Conservation (phyloP, 148 eudicot genomes). For the Camellia sinensis region DNA sequence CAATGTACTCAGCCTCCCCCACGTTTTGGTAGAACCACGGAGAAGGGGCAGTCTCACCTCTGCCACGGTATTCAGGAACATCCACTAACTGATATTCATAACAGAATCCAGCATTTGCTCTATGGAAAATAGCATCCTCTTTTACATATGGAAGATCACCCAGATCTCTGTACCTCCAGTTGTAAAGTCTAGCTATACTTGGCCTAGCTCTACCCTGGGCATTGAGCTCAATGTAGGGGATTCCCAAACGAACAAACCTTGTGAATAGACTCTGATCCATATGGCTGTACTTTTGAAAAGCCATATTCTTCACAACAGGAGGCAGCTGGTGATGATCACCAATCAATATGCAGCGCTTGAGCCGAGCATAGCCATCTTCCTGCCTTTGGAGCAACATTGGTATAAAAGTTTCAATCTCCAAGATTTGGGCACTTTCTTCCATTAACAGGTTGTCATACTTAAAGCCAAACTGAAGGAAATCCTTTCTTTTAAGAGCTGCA, state of each 20-base stretch:
- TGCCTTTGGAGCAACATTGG: slow-evolving; percentile 99
- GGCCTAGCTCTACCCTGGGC: slow-evolving; percentile 99
- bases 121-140: slow-evolving; percentile 63
- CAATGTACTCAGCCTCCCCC: slow-evolving; percentile 96
- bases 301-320: slow-evolving; percentile 99
- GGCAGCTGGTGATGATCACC: slow-evolving; percentile 99
- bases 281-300: slow-evolving; percentile 98
- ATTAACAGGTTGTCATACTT: slow-evolving; percentile 93
- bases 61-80: slow-evolving; percentile 90
- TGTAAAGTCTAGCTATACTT: slow-evolving; percentile 87
- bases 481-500: slow-evolving; percentile 96
- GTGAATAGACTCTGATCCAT: slow-evolving; percentile 99
- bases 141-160: slow-evolving; percentile 87
- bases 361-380: slow-evolving; percentile 97
- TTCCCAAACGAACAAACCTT: slow-evolving; percentile 90
- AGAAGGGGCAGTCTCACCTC: slow-evolving; percentile 95
- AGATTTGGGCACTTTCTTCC: slow-evolving; percentile 99
- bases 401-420: slow-evolving; percentile 97
- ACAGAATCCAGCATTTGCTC: slow-evolving; percentile 86
- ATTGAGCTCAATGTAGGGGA: slow-evolving; percentile 96
- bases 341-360: slow-evolving; percentile 93
- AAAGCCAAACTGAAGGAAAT: slow-evolving; percentile 88
- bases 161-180: slow-evolving; percentile 94
- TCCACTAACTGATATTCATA: slow-evolving; percentile 92
- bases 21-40: slow-evolving; percentile 99